Conservation (phyloP, 176 grass and related monocot species). For the Elaeis guineensis region DNA sequence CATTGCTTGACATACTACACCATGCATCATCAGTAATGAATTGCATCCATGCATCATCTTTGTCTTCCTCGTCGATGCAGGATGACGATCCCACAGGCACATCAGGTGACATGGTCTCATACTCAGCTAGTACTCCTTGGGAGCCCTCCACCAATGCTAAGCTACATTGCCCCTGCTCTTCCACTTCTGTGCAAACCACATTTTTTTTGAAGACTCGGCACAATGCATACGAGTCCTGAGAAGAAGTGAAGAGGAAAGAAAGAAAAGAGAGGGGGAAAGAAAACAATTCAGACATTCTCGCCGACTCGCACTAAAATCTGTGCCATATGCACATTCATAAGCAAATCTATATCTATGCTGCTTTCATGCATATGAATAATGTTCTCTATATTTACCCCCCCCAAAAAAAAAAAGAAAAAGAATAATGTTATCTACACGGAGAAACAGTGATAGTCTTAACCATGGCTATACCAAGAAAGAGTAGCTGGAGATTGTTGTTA, state of each 20-base stretch:
- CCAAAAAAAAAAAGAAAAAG: too few relatives aligned
- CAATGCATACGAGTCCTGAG: constrained; percentile 72
- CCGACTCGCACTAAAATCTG: too few relatives aligned
- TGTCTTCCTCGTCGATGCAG: constrained; percentile 54
- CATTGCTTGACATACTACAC: constrained; percentile 49
- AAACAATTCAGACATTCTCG: too few relatives aligned
- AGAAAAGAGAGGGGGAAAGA: neutral
- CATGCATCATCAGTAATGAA: constrained; percentile 86
- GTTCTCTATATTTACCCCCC: too few relatives aligned
- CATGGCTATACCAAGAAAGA: too few relatives aligned
- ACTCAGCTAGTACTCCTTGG: constrained; percentile 26
- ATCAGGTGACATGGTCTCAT: constrained; percentile 11
- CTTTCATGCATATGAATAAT: too few relatives aligned
- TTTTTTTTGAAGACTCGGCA: constrained; percentile 99
- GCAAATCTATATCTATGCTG: too few relatives aligned
- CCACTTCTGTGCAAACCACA: constrained; percentile 38
- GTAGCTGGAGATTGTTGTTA: too few relatives aligned
- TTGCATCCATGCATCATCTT: constrained; percentile 97
- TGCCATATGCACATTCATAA: too few relatives aligned
- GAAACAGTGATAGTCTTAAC: too few relatives aligned
- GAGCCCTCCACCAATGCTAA: constrained; percentile 42
- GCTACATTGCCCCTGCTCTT: constrained; percentile 57
- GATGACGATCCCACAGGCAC: constrained; percentile 45
- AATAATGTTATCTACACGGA: too few relatives aligned
- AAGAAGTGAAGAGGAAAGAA: neutral